Percentiles rank a stretch among this genome's conserved stretches.
Evolutionary conservation across 2,329 filamentous ascomycete genomes (phyloP).

Genomic region (Escovopsis sp.): DNA sequence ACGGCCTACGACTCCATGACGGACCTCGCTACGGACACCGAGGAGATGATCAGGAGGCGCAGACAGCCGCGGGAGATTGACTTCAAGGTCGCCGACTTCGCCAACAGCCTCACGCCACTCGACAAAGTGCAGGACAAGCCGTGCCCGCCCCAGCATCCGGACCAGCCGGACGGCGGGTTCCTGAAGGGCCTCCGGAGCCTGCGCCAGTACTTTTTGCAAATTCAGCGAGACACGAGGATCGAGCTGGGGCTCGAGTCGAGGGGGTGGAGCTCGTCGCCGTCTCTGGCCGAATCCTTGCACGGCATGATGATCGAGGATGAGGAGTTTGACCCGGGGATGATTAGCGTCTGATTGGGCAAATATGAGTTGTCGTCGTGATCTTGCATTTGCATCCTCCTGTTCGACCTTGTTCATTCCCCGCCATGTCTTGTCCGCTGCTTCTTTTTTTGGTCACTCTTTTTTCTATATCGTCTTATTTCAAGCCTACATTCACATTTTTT

Average conservation of each 20-base stretch:
- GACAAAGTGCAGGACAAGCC: slow-evolving; percentile 47
- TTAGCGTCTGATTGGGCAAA: slow-evolving; percentile 17
- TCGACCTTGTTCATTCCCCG: neutral
- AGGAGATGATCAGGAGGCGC: slow-evolving; percentile 34
- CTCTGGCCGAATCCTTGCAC: slow-evolving; percentile 2
- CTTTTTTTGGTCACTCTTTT: too few species aligned
- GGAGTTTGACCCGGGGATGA: slow-evolving; percentile 19
- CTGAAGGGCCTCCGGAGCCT: slow-evolving; percentile 69
- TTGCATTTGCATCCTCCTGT: neutral
- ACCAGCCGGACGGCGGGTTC: slow-evolving; percentile 77
- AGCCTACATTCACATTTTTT: too few species aligned
- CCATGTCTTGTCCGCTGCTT: neutral
- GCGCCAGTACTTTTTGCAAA: slow-evolving; percentile 70
- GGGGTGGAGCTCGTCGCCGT: slow-evolving; percentile 9
- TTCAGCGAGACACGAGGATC: slow-evolving; percentile 59
- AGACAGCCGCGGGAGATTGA: slow-evolving; percentile 53
- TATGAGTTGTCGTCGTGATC: neutral
- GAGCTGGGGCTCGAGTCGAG: slow-evolving; percentile 33
- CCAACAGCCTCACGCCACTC: slow-evolving; percentile 86
- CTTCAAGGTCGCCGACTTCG: slow-evolving; percentile 96
- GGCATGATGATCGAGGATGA: slow-evolving; percentile 8
- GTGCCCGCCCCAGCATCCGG: slow-evolving; percentile 70
- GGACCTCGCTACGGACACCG: slow-evolving; percentile 42
- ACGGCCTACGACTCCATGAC: slow-evolving; percentile 42
- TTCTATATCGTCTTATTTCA: too few species aligned